phyloP scores from a whole-genome alignment of 805 yeast genomes.

The Candida saitoana region DNA sequence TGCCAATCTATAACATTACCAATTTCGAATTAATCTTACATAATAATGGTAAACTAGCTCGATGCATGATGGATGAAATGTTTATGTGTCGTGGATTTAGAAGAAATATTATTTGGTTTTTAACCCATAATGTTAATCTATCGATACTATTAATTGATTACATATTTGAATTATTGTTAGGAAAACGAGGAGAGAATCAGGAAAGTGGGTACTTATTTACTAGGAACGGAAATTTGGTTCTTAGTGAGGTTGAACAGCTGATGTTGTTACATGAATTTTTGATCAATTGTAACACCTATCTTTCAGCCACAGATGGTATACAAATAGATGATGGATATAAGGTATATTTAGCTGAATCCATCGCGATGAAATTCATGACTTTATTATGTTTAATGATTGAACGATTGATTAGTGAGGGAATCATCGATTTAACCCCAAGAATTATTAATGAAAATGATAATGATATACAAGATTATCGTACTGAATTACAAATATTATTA shows the following conservation, averaged over 20 bases:
- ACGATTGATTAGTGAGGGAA: constrained; percentile 43
- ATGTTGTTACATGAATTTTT: constrained; percentile 71
- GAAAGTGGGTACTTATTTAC: constrained; percentile 39
- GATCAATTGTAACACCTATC: constrained; percentile 40
- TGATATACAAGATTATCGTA: constrained; percentile 46
- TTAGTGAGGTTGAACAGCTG: constrained; percentile 57
- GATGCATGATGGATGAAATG: constrained; percentile 63
- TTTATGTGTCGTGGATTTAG: constrained; percentile 65
- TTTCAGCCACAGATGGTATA: constrained; percentile 29
- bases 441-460: constrained; percentile 15
- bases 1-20: constrained; percentile 29
- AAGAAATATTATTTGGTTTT: constrained; percentile 60
- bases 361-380: constrained; percentile 42
- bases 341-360: constrained; percentile 26
- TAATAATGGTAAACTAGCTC: constrained; percentile 49
- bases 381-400: constrained; percentile 61
- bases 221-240: constrained; percentile 49
- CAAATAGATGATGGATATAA: constrained; percentile 26
- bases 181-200: constrained; percentile 46
- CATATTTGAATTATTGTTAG: constrained; percentile 56
- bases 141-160: constrained; percentile 57
- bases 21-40: constrained; percentile 51
- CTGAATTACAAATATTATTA: constrained; percentile 57
- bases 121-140: constrained; percentile 55
- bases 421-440: constrained; percentile 39